Evolutionary conservation across 768 basidiomycete species (phyloP).

Genomic region (Melanogaster broomeanus): DNA sequence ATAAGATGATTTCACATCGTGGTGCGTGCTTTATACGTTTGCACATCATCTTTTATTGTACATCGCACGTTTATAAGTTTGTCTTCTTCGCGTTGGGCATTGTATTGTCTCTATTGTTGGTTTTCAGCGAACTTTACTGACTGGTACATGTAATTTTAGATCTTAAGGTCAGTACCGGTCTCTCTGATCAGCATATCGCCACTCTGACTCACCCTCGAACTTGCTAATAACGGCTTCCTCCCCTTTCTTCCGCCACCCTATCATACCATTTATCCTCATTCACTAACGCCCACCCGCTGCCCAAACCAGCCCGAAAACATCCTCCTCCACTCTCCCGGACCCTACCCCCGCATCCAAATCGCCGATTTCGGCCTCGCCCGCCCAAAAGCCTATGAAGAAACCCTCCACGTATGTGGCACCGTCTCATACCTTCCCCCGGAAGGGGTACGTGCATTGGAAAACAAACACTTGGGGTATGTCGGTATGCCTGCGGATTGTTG

Average conservation of each 20-base stretch:
- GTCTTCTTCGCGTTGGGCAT: background rate
- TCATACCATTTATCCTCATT: background rate
- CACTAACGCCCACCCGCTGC: background rate
- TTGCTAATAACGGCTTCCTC: background rate
- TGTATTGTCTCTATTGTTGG: background rate
- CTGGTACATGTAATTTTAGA: conserved; percentile 40
- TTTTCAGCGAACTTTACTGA: background rate
- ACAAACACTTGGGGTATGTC: conserved; percentile 69
- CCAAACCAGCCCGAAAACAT: conserved; percentile 76
- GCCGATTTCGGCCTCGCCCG: conserved; percentile 89
- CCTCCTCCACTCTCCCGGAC: conserved; percentile 73
- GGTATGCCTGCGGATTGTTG: conserved; percentile 92
- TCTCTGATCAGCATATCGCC: background rate
- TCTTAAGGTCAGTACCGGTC: conserved; percentile 51
- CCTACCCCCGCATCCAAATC: conserved; percentile 81
- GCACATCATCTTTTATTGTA: background rate
- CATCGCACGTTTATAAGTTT: no score
- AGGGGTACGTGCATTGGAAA: conserved; percentile 76
- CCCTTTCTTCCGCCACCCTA: background rate
- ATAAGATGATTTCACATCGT: conserved; percentile 73
- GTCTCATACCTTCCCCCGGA: conserved; percentile 86
- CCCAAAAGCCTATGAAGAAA: conserved; percentile 76
- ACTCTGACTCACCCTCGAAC: background rate
- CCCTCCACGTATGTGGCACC: conserved; percentile 86
- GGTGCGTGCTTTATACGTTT: conserved; percentile 43